phyloP scores from a whole-genome alignment of 2,329 filamentous ascomycete genomes.

The Lachnellula willkommii region DNA sequence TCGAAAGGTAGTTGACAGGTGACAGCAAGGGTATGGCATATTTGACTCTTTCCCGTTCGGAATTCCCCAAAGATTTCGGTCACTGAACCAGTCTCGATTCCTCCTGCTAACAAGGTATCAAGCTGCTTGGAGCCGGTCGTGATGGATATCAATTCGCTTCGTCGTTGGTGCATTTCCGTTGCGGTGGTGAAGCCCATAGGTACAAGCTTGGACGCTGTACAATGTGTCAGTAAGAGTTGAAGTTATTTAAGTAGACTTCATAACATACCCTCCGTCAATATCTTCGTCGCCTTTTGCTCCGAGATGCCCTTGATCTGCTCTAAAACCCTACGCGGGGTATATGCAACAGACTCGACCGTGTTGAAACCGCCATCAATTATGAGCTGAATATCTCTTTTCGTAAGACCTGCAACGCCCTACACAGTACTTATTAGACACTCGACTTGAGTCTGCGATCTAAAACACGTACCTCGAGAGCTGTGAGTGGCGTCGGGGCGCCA shows the following conservation, averaged over 20 bases:
- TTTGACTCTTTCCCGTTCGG: constrained; percentile 95
- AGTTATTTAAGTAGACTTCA: not conserved
- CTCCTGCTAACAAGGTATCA: constrained; percentile 88
- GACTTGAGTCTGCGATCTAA: not conserved
- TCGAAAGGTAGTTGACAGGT: constrained; percentile 97
- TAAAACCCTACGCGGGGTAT: constrained; percentile 74
- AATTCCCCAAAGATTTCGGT: constrained; percentile 99
- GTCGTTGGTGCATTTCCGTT: constrained; percentile 95
- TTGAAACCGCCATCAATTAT: constrained; percentile 89
- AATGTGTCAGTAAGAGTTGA: constrained; percentile 1
- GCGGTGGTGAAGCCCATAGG: constrained; percentile 99
- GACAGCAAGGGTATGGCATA: constrained; percentile 96
- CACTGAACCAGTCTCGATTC: constrained; percentile 93
- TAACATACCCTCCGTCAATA: constrained; percentile 74
- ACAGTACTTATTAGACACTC: not conserved
- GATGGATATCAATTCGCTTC: constrained; percentile 95
- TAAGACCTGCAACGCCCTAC: constrained; percentile 83
- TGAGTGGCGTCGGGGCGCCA: constrained; percentile 86
- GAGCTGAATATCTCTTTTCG: constrained; percentile 91
- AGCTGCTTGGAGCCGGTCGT: constrained; percentile 97
- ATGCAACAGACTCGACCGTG: constrained; percentile 92
- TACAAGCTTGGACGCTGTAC: constrained; percentile 81
- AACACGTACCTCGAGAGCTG: constrained; percentile 70
- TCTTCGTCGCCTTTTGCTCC: constrained; percentile 89
- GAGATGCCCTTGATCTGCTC: constrained; percentile 98